Conservation (phyloP, 352 stramenopile genomes). For the Pythium biforme region DNA sequence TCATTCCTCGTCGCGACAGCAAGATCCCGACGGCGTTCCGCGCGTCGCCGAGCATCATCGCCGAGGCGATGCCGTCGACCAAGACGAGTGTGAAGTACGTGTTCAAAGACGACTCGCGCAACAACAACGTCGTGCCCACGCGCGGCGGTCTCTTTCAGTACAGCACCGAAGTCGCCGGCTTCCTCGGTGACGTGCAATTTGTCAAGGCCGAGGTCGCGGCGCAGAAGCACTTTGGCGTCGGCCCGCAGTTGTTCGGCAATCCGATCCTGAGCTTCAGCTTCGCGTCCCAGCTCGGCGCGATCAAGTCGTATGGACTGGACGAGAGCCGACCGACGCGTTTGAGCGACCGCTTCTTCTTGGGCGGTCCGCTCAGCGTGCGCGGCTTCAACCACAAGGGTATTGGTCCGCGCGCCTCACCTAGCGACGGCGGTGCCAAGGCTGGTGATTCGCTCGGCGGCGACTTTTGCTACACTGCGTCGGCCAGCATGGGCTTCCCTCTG, state of each 20-base stretch:
- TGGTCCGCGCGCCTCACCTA: conserved; percentile 80
- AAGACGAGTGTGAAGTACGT: conserved; percentile 93
- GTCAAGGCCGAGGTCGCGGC: conserved; percentile 84
- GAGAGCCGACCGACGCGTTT: conserved; percentile 80
- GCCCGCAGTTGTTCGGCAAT: conserved; percentile 59
- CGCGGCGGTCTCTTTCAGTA: conserved; percentile 89
- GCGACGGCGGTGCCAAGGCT: conserved; percentile 77
- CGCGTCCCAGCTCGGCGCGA: conserved; percentile 67
- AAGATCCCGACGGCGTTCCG: conserved; percentile 89
- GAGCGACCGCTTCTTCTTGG: conserved; percentile 91
- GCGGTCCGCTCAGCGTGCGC: conserved; percentile 84
- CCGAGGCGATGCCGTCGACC: conserved; percentile 87
- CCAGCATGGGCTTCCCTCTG: conserved; percentile 85
- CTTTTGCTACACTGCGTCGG: conserved; percentile 84
- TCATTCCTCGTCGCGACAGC: conserved; percentile 78
- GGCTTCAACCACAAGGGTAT: conserved; percentile 92
- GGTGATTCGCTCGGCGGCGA: conserved; percentile 89
- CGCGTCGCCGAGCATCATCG: conserved; percentile 87
- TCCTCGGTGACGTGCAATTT: conserved; percentile 88
- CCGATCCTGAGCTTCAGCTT: conserved; percentile 84
- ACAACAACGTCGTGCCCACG: conserved; percentile 87
- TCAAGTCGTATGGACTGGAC: conserved; percentile 80
- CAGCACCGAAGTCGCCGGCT: conserved; percentile 83
- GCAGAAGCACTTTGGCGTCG: conserved; percentile 78
- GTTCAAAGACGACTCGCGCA: conserved; percentile 89